These are phyloP conservation scores for Aspergillus clavatus DNA, from an alignment of 2,329 filamentous ascomycete genomes.

Conservation along the genomic window DNA sequence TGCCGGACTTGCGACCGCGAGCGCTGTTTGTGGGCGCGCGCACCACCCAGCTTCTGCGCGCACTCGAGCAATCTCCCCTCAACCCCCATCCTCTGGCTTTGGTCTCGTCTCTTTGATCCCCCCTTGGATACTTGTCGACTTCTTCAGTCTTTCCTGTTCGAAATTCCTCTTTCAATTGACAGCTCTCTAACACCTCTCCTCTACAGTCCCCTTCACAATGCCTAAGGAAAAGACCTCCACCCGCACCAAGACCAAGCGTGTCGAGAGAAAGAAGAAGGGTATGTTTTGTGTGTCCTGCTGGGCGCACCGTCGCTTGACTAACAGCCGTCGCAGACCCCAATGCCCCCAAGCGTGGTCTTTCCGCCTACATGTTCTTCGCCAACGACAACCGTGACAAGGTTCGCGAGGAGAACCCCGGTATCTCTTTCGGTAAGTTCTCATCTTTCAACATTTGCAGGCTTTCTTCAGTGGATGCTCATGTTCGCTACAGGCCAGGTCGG, in stretches of 20 bases:
- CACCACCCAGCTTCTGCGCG: slow-evolving; percentile 10
- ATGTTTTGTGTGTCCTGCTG: slow-evolving; percentile 22
- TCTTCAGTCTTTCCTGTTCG: neutral
- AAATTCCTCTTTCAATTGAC: neutral
- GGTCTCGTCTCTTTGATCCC: slow-evolving; percentile 4
- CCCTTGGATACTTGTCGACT: neutral
- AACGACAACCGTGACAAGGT: slow-evolving; percentile 99
- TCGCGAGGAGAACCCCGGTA: slow-evolving; percentile 95
- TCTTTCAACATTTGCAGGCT: neutral
- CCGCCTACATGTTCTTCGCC: slow-evolving; percentile 99
- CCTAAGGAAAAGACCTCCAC: slow-evolving; percentile 60
- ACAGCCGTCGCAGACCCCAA: slow-evolving; percentile 68
- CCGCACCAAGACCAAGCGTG: slow-evolving; percentile 55
- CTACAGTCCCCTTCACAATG: slow-evolving; percentile 48
- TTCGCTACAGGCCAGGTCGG: slow-evolving; percentile 72
- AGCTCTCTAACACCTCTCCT: slow-evolving; percentile 8
- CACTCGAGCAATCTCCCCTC: slow-evolving; percentile 7
- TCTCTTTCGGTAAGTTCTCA: slow-evolving; percentile 74
- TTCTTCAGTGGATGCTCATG: slow-evolving; percentile 14
- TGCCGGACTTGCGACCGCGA: slow-evolving; percentile 21
- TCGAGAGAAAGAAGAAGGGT: slow-evolving; percentile 71
- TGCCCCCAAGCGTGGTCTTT: slow-evolving; percentile 97
- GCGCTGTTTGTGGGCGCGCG: slow-evolving; percentile 18
- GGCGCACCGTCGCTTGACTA: slow-evolving; percentile 11
- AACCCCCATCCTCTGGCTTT: slow-evolving; percentile 3